A percentile compares a stretch with the other conserved stretches of the same genome.
These are phyloP conservation scores for Penicillium sp. DNA, from an alignment of 2,329 filamentous ascomycete species.

Conservation along the genomic window DNA sequence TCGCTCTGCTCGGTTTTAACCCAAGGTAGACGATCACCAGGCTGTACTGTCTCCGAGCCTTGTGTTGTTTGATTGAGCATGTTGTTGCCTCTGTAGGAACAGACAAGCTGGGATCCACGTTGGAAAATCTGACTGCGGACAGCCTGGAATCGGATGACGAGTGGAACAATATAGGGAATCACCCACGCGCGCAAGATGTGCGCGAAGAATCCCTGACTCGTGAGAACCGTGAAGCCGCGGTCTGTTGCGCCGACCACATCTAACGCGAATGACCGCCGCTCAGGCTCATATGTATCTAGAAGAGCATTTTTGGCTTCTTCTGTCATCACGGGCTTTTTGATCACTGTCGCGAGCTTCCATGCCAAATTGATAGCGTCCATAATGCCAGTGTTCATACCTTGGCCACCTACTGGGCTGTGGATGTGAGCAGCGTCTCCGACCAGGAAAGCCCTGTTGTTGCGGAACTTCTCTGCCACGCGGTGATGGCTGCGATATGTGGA, in stretches of 20 bases:
- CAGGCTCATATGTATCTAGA: constrained; percentile 54
- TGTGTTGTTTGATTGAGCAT: constrained; percentile 36
- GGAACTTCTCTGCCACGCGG: constrained; percentile 48
- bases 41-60: constrained; percentile 43
- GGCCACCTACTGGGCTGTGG: constrained; percentile 59
- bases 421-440: constrained; percentile 63
- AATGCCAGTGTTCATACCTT: constrained; percentile 63
- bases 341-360: constrained; percentile 58
- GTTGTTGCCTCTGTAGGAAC: constrained; percentile 48
- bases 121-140: constrained; percentile 34
- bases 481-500: constrained; percentile 53
- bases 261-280: constrained; percentile 53
- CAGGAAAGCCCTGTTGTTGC: constrained; percentile 55
- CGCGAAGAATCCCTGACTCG: constrained; percentile 47
- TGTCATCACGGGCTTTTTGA: constrained; percentile 34
- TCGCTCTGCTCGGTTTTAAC: constrained; percentile 28
- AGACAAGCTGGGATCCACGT: constrained; percentile 48
- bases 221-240: constrained; percentile 44
- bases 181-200: constrained; percentile 46
- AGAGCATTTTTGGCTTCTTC: constrained; percentile 44
- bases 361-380: constrained; percentile 59
- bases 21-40: constrained; percentile 54
- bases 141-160: constrained; percentile 27
- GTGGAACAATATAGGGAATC: constrained; percentile 41
- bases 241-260: constrained; percentile 51